phyloP scores from a whole-genome alignment of 805 yeast genomes.

The Metschnikowia dekortorum region DNA sequence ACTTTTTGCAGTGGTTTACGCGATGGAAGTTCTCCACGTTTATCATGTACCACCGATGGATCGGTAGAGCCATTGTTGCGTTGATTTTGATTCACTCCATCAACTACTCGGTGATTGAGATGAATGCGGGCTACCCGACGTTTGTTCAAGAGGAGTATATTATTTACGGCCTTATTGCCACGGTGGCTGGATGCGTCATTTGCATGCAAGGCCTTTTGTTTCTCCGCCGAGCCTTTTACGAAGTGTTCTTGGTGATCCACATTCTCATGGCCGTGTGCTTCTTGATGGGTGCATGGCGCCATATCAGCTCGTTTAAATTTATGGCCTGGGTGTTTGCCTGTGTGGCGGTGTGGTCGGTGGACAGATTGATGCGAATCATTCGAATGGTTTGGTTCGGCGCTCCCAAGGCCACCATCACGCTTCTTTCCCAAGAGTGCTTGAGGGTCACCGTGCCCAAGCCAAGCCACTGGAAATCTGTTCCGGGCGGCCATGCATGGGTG shows the following conservation, averaged over 20 bases:
- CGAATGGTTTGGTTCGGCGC: constrained; percentile 32
- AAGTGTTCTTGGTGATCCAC: constrained; percentile 15
- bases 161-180: constrained; percentile 13
- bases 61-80: constrained; percentile 14
- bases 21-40: constrained; percentile 18
- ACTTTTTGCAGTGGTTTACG: constrained; percentile 18
- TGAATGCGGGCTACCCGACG: not conserved
- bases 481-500: constrained; percentile 41
- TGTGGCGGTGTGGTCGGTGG: constrained; percentile 31
- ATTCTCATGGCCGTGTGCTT: constrained; percentile 15
- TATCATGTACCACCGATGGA: constrained; percentile 17
- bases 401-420: constrained; percentile 27
- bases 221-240: constrained; percentile 15
- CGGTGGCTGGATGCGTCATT: constrained; percentile 12
- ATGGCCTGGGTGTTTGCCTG: constrained; percentile 13
- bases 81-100: constrained; percentile 16
- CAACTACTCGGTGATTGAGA: constrained; percentile 7
- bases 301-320: constrained; percentile 9
- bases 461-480: constrained; percentile 30
- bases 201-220: constrained; percentile 16
- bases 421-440: constrained; percentile 35
- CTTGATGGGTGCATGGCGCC: constrained; percentile 16
- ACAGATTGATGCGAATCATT: constrained; percentile 26
- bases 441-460: constrained; percentile 35
- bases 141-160: constrained; percentile 9